Evolutionary conservation across 371 early-diverging fungal species (phyloP), one percentile per base, ranked within the genome.

Genomic region (Caulochytrium protostelioides): DNA sequence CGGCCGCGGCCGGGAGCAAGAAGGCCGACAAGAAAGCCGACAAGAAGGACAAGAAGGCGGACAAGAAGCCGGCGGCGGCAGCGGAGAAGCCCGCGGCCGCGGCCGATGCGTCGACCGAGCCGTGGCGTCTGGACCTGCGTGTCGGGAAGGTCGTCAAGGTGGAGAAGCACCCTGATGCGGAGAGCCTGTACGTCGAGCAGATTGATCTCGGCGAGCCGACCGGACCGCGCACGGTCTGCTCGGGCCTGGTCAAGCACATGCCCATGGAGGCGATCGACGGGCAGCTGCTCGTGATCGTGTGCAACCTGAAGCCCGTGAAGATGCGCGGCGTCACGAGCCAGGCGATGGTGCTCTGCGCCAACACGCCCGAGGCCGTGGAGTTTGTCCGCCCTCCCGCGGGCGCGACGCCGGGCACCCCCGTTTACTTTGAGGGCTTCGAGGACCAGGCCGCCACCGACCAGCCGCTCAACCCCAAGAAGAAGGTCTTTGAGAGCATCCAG

Each of bases 401-500:
- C 15, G 55, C 72, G 46, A 66, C 70, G 51, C 81, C 87, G 21
- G 94, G 94, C 40, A 82, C 82, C 38, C 62, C 70, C 32, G 72
- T 78, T 42, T 77, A 63, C 65, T 74, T 89, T 57, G 89, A 83
- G 40, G 77, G 7, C 12, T 25, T 25, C 25, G 12, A 6, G 25
- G 12, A 7, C 12, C 6, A 7, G 26, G 74, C 52, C 52, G 62
- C 42, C 49, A 84, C 71, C 14, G 84, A 83, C 40, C 70, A 68
- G 43, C 63, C 70, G 22, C 67, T 91, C 46, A 83, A 84, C 49
- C 80, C 90, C 50, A 91, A 91, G 70, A 81, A 77, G 65, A 91
- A 91, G 68, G 76, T 86, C 45, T 89, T 75, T 70, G 92, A 91
- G 52, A 72, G 77, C 33, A 74, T 89, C 32, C 89, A 89, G 63